Base-by-base conservation (phyloP, 1,139 yeast genomes). In the Hyphopichia fennica region DNA sequence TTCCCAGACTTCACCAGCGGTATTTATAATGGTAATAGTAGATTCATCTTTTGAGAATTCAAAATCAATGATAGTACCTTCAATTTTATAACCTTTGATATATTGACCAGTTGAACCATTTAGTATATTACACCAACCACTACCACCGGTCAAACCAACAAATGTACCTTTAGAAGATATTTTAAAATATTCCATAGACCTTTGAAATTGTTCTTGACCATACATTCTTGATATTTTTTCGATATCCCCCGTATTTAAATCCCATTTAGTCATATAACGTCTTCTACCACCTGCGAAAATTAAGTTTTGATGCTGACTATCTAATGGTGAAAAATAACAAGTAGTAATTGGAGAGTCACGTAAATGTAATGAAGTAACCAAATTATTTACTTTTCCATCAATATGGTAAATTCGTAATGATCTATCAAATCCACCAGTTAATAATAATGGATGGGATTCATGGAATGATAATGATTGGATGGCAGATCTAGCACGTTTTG, bases 371-470 rank as follows among this genome's bases (percentile, higher is more conserved):
- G 96, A 84, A 2, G 96, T 84, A 15, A 91, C 95, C 38, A 90
- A 67, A 43, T 81, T 82, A 60, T 95, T 95, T 45, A 68, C 61
- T 58, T 86, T 87, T n/a, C 98, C 98, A 60, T 93, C 99, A 45
- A 91, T 81, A 57, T 93, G 96, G 61, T 84, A 93, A 22, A 95
- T 72, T 54, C 99, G 74, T 44, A 93, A 62, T 0, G 97, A 87
- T 54, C 89, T 79, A 60, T 95, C 99, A 58, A 85, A 90, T 20
- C 99, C 99, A 46, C 95, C 95, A 0, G 96, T 87, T 45, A 93
- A 67, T 38, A 93, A 66, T 35, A 95, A 67, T 23, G 99, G 96
- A 55, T 87, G 95, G 7, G 78, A 70, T 11, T 87, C 88, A 61
- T 95, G 99, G 76, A 93, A 93, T 11, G 86, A 75, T 39, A 95